Evolutionary conservation across 345 rosid genomes (phyloP), one percentile per base, ranked within the genome.

Genomic region (Hibiscus tridactylites): DNA sequence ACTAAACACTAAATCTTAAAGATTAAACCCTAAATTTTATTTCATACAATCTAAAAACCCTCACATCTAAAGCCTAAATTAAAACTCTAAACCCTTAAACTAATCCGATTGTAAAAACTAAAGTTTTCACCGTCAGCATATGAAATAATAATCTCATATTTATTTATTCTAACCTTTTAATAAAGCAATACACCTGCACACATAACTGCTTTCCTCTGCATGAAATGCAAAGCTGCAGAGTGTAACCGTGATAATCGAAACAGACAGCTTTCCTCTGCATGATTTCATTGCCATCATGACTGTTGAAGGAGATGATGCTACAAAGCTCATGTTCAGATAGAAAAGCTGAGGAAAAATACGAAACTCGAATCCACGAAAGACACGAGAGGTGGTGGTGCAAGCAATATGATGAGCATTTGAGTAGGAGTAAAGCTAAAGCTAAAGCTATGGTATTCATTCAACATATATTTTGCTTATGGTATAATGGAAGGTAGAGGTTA

Each of bases 351-450:
- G 29, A 57, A 26, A 17, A 10, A 21, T 49, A 37, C 8, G 6
- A 37, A 37, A 37, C 21, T 21, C 21, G 21, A 21, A 21, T 21
- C 21, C 21, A 21, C 3, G 42, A 42, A 13, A 9, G 6, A 49
- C 10, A 9, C 17, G 57, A 46, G 21, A 21, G 21, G 21, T 21
- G 21, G 21, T 21, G 21, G 21, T 21, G 21, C 21, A 21, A 21
- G 49, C 74, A 78, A 70, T 54, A 19, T 17, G 21, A 54, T 54
- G 24, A 54, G 0, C 3, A 19, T 47, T 47, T 13, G 96, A 91
- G 93, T 93, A 89, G 80, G 84, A 83, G 91, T 89, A 78, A 89
- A 85, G 91, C 76, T 60, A 89, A 89, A 87, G 94, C 66, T 63
- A 63, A 49, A 76, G 74, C 65, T 75, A 58, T 70, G 71, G 9